These are phyloP conservation scores for Exutisphaerella laricina DNA, from an alignment of 2,329 filamentous ascomycete species.

Conservation along the genomic window DNA sequence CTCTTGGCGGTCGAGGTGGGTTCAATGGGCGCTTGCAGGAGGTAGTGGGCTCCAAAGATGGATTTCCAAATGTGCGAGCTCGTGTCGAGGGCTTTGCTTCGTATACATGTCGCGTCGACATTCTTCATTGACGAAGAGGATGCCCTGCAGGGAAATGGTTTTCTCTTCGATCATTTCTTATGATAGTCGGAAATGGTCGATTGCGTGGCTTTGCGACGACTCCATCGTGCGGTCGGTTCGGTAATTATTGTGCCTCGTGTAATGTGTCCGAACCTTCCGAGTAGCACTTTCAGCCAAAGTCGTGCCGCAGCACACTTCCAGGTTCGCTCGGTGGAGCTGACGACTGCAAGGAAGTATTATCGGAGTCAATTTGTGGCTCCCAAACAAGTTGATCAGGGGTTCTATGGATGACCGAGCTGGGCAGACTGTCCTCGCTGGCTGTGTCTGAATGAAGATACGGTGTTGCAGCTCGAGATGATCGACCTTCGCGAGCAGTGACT, in stretches of 20 bases:
- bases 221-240: too few species aligned
- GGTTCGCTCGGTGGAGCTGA: slow-evolving; percentile 24
- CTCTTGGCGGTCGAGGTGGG: slow-evolving; percentile 9
- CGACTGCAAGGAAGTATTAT: slow-evolving; percentile 14
- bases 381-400: slow-evolving; percentile 8
- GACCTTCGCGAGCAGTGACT: slow-evolving; percentile 25
- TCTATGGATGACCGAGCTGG: slow-evolving; percentile 24
- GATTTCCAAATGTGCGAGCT: slow-evolving; percentile 9
- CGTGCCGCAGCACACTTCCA: slow-evolving; percentile 26
- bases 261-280: too few species aligned
- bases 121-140: slow-evolving; percentile 15
- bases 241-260: too few species aligned
- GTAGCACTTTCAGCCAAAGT: too few species aligned
- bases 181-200: too few species aligned
- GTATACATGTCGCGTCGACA: slow-evolving; percentile 10
- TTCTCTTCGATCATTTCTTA: slow-evolving; percentile 16
- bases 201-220: too few species aligned
- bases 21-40: slow-evolving; percentile 14
- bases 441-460: slow-evolving; percentile 21
- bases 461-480: slow-evolving; percentile 18
- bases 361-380: slow-evolving; percentile 1
- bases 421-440: slow-evolving; percentile 24
- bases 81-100: slow-evolving; percentile 14
- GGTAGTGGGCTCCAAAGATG: slow-evolving; percentile 1
- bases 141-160: slow-evolving; percentile 10